Evolutionary conservation across 2,329 filamentous ascomycete genomes (phyloP), one percentile per base, ranked within the genome.

Genomic region (Emergomyces pasteurianus): DNA sequence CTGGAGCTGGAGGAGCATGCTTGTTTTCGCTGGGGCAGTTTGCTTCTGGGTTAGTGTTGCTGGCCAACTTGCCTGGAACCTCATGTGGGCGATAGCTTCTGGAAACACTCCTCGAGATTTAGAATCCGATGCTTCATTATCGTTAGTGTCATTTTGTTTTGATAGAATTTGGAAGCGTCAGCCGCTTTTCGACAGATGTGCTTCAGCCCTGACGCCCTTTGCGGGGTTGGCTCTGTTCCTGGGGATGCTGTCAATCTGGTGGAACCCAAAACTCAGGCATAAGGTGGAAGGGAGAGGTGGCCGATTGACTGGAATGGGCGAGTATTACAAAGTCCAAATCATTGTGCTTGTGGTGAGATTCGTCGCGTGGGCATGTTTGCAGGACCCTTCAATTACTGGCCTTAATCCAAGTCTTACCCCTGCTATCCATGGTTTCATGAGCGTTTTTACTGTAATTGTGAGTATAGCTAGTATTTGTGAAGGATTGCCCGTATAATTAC

Each of bases 271-370:
- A 60, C 67, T 79, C 65, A 73, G 74, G 61, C 64, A 75, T 54
- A 79, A 78, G 65, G 67, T 79, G 16, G 70, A 74, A 60, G 75
- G 75, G 46, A 68, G 70, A 63, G 70, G 69, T 50, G 77, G 75
- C 9, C 71, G 74, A 18, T 72, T 80, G 47, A 61, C 68, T 40
- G 76, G 77, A 2, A 68, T 78, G 40, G 68, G 70, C 16, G 73
- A 78, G 60, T 80, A 78, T 63, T 80, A 80, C 63, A 67, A 76
- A 63, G 67, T 76, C 2, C 78, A 80, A 62, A 68, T 77, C n/a
- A 71, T 77, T 59, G 66, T 75, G n/a, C 68, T 80, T 62, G 73
- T 75, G 10, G 66, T 73, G 60, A 73, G 78, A 63, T 77, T 75
- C 60, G 70, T 70, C 52, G 75, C 74, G 36, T 79, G 76, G 76